Conservation (phyloP, 768 basidiomycete genomes). For the Russula ochroleuca region DNA sequence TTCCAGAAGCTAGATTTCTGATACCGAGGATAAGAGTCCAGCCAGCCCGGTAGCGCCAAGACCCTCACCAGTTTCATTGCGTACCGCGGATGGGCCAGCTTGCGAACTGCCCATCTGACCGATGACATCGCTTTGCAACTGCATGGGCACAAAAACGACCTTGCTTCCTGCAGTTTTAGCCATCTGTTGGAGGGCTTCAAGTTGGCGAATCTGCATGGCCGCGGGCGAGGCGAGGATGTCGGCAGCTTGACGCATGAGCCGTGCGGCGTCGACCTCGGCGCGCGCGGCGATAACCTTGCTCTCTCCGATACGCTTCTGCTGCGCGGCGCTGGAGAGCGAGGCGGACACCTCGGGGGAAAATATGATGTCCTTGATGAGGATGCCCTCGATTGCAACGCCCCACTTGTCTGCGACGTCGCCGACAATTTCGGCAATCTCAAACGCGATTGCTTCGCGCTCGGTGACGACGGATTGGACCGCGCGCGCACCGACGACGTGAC, state of each 20-base stretch:
- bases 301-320: slow-evolving; percentile 96
- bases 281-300: slow-evolving; percentile 94
- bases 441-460: slow-evolving; percentile 93
- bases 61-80: slow-evolving; percentile 40
- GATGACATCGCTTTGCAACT: slow-evolving; percentile 69
- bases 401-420: slow-evolving; percentile 90
- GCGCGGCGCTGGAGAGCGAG: slow-evolving; percentile 89
- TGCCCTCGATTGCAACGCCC: slow-evolving; percentile 96
- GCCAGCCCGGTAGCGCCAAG: slow-evolving; percentile 45
- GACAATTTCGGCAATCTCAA: slow-evolving; percentile 95
- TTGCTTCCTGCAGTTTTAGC: slow-evolving; percentile 84
- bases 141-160: slow-evolving; percentile 93
- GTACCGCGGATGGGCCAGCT: slow-evolving; percentile 31
- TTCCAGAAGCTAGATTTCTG: slow-evolving; percentile 37
- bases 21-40: slow-evolving; percentile 50
- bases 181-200: slow-evolving; percentile 96
- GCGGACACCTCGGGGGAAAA: slow-evolving; percentile 88
- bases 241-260: slow-evolving; percentile 95
- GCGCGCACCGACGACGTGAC: slow-evolving; percentile 95
- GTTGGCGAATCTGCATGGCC: slow-evolving; percentile 96
- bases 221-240: slow-evolving; percentile 93
- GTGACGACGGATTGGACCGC: slow-evolving; percentile 95
- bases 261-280: slow-evolving; percentile 91
- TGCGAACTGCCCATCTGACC: slow-evolving; percentile 41
- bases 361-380: slow-evolving; percentile 93